Conservation (phyloP, 345 rosid genomes). For the Rhodomyrtus tomentosa region DNA sequence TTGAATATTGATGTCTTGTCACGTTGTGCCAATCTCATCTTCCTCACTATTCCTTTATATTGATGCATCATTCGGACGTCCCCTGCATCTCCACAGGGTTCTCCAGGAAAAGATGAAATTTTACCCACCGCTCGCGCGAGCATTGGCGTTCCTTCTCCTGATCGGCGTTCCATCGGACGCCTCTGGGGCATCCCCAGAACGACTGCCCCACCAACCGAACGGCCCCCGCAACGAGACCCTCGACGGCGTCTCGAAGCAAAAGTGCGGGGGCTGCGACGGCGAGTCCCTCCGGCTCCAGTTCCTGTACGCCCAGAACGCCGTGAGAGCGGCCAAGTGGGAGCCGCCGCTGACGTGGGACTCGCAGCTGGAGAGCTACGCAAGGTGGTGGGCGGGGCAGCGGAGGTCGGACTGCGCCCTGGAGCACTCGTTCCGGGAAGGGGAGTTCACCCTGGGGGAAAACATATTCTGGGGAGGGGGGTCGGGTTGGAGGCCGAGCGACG, state of each 20-base stretch:
- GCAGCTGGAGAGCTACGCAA: conserved; percentile 57
- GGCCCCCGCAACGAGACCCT: conserved; percentile 14
- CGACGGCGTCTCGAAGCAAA: conserved; percentile 36
- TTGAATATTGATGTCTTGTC: neutral
- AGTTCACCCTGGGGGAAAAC: conserved; percentile 69
- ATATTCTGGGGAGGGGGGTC: conserved; percentile 75
- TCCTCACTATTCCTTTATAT: neutral
- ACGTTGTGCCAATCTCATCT: neutral
- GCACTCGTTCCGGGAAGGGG: conserved; percentile 57
- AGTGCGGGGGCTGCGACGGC: conserved; percentile 51
- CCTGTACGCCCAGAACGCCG: conserved; percentile 56
- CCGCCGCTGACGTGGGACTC: conserved; percentile 58
- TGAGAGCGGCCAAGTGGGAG: conserved; percentile 57
- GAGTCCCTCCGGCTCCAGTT: conserved; percentile 66
- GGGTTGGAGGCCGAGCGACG: conserved; percentile 49
- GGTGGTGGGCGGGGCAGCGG: conserved; percentile 74
- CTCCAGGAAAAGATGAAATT: neutral
- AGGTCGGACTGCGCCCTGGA: conserved; percentile 41
- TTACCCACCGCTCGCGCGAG: neutral
- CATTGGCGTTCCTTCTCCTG: neutral
- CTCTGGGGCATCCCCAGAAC: neutral
- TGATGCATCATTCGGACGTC: neutral
- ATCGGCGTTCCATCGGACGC: neutral
- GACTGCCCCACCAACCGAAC: neutral
- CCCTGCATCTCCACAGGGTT: neutral